These are phyloP conservation scores for Trichoderma sp. DNA, from an alignment of 2,329 filamentous ascomycete genomes.

Conservation along the genomic window DNA sequence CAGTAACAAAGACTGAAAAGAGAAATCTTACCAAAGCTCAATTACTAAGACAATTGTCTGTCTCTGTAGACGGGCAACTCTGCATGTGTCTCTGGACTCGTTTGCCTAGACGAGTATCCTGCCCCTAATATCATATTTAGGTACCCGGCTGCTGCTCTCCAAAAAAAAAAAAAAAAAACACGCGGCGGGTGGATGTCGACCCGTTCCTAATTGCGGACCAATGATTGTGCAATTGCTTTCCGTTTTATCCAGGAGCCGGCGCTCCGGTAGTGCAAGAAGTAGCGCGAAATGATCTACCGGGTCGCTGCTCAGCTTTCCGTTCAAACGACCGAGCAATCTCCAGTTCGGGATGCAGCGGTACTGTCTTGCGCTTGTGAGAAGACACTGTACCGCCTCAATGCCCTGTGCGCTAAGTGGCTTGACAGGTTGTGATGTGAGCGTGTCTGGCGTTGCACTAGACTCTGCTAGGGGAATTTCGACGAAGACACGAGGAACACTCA, in stretches of 20 bases:
- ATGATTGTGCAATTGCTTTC: background rate
- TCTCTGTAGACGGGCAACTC: background rate
- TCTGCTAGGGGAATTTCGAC: background rate
- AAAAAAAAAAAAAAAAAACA: too few species aligned
- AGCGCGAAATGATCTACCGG: slow-evolving; percentile 12
- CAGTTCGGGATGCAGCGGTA: background rate
- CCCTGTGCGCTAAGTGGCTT: background rate
- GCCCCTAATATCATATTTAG: background rate
- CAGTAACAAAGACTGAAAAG: background rate
- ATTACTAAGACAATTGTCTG: background rate
- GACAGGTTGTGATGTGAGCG: background rate
- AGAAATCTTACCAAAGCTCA: background rate
- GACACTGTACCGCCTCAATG: background rate
- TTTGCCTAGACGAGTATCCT: background rate
- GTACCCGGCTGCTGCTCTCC: background rate
- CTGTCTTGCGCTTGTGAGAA: background rate
- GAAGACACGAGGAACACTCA: background rate
- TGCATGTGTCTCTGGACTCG: background rate
- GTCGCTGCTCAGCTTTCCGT: slow-evolving; percentile 8
- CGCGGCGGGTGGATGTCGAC: slow-evolving; percentile 1
- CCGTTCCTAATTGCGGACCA: background rate
- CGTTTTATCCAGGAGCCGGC: slow-evolving; percentile 9
- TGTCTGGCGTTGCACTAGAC: background rate
- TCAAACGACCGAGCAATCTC: background rate
- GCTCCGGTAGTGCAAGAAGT: slow-evolving; percentile 9